A percentile compares a stretch with the other conserved stretches of the same genome.
These are phyloP conservation scores for Chlamydomonas eustigma DNA, from an alignment of 139 green algal species.

Conservation along the genomic window DNA sequence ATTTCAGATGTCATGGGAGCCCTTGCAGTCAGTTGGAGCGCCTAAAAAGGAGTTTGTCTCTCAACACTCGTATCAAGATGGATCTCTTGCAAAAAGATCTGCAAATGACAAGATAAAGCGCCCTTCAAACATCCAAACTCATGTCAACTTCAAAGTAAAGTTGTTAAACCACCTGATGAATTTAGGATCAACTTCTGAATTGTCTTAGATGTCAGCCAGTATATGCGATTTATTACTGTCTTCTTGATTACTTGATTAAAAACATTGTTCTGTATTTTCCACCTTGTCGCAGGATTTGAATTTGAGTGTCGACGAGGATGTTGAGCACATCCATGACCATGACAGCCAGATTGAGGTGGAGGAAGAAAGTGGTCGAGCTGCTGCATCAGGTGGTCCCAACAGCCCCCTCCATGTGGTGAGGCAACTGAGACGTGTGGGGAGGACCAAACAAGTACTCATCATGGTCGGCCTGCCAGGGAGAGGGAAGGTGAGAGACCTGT, in stretches of 20 bases:
- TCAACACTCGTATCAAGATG: too few relatives aligned
- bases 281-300: not conserved
- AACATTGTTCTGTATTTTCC: not conserved
- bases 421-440: not conserved
- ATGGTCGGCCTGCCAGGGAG: conserved; percentile 84
- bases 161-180: not conserved
- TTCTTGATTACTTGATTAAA: too few relatives aligned
- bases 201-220: too few relatives aligned
- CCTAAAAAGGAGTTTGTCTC: not conserved
- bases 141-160: conserved; percentile 3
- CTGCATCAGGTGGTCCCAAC: too few relatives aligned
- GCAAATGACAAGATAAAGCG: not conserved
- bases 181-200: not conserved
- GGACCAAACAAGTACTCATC: conserved; percentile 73
- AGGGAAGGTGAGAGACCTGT: conserved; percentile 78
- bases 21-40: not conserved
- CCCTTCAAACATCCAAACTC: not conserved
- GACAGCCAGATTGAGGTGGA: too few relatives aligned
- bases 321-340: not conserved
- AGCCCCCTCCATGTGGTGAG: too few relatives aligned
- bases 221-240: too few relatives aligned
- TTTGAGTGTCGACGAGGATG: not conserved
- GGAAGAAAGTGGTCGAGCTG: too few relatives aligned
- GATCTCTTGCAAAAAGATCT: too few relatives aligned
- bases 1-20: not conserved